Conservation (phyloP, 2,329 filamentous ascomycete species). For the Aspergillus tanneri region DNA sequence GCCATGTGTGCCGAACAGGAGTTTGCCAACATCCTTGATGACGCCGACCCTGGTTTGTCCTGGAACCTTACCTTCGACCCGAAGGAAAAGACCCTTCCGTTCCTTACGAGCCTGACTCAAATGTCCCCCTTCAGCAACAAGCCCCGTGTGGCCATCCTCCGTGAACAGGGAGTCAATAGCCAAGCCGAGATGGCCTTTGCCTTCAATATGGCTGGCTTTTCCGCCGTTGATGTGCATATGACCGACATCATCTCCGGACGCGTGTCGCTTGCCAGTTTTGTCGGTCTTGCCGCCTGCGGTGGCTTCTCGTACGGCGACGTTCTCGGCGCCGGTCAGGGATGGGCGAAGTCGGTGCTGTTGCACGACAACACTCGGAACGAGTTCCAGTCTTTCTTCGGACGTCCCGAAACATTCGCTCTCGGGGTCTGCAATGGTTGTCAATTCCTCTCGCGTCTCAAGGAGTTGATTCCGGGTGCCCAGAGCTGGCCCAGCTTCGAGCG, state of each 20-base stretch:
- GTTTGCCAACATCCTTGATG: constrained; percentile 70
- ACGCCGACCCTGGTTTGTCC: constrained; percentile 75
- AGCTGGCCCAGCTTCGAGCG: constrained; percentile 84
- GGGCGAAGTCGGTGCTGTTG: constrained; percentile 89
- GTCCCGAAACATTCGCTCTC: constrained; percentile 84
- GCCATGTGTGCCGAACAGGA: constrained; percentile 82
- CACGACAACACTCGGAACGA: constrained; percentile 73
- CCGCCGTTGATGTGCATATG: constrained; percentile 94
- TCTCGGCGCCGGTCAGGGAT: constrained; percentile 91
- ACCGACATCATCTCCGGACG: constrained; percentile 79
- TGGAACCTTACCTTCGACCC: constrained; percentile 82
- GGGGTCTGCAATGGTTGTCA: constrained; percentile 98
- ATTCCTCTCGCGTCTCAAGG: constrained; percentile 80
- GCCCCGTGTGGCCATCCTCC: constrained; percentile 83
- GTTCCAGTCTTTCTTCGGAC: constrained; percentile 81
- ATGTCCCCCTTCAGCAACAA: constrained; percentile 58
- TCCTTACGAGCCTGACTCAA: constrained; percentile 61
- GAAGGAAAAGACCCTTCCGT: constrained; percentile 70
- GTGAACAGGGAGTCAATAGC: constrained; percentile 94
- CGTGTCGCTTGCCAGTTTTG: constrained; percentile 76
- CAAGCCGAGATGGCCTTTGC: constrained; percentile 98
- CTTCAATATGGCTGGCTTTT: constrained; percentile 87
- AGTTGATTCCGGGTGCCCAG: constrained; percentile 78
- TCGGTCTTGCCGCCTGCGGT: constrained; percentile 88
- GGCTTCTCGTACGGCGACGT: constrained; percentile 95